Evolutionary conservation across 2,329 filamentous ascomycete genomes (phyloP).

Genomic region (Aureobasidium sp.): DNA sequence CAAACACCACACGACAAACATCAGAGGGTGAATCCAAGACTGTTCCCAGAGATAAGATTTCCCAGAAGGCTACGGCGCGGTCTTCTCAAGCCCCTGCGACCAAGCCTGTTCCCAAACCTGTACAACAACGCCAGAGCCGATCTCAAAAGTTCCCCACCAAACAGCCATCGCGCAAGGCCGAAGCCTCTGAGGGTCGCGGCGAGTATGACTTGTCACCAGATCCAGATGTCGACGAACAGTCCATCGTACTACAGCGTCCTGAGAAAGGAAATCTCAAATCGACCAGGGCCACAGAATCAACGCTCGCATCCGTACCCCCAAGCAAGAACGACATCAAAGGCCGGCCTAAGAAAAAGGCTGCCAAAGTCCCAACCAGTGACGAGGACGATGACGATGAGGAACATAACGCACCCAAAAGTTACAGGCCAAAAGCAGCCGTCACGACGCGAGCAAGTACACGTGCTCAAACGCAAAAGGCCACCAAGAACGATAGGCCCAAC

Average conservation of each 20-base stretch:
- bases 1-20: background rate
- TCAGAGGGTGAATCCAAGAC: too few relatives aligned
- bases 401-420: slow-evolving; percentile 1
- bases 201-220: background rate
- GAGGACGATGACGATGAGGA: background rate
- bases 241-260: background rate
- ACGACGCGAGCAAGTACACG: background rate
- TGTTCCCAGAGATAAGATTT: background rate
- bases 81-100: background rate
- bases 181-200: background rate
- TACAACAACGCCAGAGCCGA: background rate
- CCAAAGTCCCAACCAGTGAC: background rate
- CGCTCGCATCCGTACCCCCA: background rate
- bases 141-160: background rate
- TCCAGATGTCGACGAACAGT: background rate
- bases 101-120: background rate
- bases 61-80: background rate
- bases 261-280: background rate
- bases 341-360: background rate
- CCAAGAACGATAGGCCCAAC: background rate
- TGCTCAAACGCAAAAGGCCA: background rate
- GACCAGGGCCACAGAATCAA: background rate
- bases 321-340: background rate
- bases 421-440: background rate
- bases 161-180: background rate